Conservation (phyloP, 176 grass and related monocot species). For the Tuctoria greenei region DNA sequence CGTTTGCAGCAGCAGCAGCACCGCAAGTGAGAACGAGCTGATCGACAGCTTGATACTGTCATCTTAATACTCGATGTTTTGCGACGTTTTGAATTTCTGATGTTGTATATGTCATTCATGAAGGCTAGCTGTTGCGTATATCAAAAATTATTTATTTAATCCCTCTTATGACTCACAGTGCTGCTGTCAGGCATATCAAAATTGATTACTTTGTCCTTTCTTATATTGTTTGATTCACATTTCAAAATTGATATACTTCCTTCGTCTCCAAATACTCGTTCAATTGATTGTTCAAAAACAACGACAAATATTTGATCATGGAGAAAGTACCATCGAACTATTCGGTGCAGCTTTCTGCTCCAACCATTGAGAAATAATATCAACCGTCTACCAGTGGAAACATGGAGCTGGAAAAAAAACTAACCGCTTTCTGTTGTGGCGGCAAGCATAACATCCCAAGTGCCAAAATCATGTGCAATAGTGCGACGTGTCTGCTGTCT, state of each 20-base stretch:
- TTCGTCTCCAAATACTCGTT: too few species aligned
- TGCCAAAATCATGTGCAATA: neutral
- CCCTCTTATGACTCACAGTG: too few species aligned
- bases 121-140: neutral
- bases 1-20: too few species aligned
- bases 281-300: too few species aligned
- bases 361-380: neutral
- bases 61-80: neutral
- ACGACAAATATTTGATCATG: too few species aligned
- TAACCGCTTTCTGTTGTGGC: neutral
- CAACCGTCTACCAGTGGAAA: neutral
- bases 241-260: too few species aligned
- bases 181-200: neutral
- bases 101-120: neutral
- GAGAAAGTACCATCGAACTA: too few species aligned
- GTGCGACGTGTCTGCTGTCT: neutral
- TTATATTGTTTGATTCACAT: neutral
- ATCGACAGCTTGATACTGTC: neutral
- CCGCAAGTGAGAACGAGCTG: slow-evolving; percentile 4
- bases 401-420: neutral
- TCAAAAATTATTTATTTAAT: too few species aligned
- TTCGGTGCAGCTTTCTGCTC: neutral
- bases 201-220: neutral
- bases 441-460: neutral
- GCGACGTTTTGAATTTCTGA: neutral